A percentile compares a stretch with the other conserved stretches of the same genome.
These are phyloP conservation scores for Hansenula sp. DNA, from an alignment of 1,139 yeast species.

Conservation along the genomic window DNA sequence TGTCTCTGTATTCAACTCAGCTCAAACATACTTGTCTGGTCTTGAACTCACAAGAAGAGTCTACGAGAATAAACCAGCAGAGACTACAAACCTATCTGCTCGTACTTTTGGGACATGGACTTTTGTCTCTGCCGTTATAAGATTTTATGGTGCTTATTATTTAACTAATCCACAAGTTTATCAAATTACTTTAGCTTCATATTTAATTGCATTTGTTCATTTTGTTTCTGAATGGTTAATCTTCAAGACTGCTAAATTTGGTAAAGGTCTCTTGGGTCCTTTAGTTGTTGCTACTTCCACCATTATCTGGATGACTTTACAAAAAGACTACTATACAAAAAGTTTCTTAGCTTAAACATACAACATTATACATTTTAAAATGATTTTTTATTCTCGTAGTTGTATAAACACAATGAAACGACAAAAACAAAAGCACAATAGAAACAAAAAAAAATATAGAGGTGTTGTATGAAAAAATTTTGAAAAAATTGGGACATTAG, in stretches of 20 bases:
- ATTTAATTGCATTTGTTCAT: slow-evolving; percentile 77
- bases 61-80: slow-evolving; percentile 60
- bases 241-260: slow-evolving; percentile 75
- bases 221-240: slow-evolving; percentile 80
- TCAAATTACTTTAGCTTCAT: slow-evolving; percentile 79
- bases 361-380: neutral
- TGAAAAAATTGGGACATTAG: no score
- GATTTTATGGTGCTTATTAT: slow-evolving; percentile 84
- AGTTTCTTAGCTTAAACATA: slow-evolving; percentile 25
- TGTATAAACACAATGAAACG: no score
- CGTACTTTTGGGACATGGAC: slow-evolving; percentile 99
- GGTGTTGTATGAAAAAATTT: no score
- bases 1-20: slow-evolving; percentile 85
- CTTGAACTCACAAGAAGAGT: slow-evolving; percentile 72
- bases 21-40: slow-evolving; percentile 80
- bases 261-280: slow-evolving; percentile 89
- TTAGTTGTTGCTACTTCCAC: slow-evolving; percentile 60
- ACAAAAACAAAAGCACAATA: no score
- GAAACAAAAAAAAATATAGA: no score
- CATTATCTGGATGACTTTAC: slow-evolving; percentile 55
- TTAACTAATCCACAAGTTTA: slow-evolving; percentile 64
- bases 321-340: slow-evolving; percentile 44
- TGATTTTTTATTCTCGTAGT: neutral
- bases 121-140: slow-evolving; percentile 73
- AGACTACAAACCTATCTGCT: slow-evolving; percentile 77